A percentile compares a stretch with the other conserved stretches of the same genome.
Conservation (phyloP, 441 rosid genomes). For the Aquilaria agallochum region DNA sequence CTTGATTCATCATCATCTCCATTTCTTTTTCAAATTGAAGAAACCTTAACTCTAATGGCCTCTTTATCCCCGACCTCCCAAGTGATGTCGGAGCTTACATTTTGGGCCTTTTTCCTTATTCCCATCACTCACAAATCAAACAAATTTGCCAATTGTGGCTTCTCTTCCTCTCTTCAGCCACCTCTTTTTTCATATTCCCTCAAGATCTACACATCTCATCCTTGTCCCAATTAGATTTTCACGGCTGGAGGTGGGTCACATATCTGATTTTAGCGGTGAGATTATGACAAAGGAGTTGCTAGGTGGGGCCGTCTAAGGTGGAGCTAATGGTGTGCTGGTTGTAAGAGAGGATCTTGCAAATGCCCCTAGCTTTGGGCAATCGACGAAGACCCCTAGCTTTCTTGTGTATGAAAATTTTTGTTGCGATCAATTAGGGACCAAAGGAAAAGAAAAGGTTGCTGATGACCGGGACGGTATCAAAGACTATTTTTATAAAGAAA, state of each 20-base stretch:
- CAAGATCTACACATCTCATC: conserved; percentile 72
- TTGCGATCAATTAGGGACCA: no score
- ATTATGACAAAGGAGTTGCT: no score
- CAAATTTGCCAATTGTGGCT: conserved; percentile 68
- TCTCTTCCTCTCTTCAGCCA: conserved; percentile 62
- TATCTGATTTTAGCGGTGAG: no score
- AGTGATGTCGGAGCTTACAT: conserved; percentile 59
- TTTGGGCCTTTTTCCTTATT: conserved; percentile 61
- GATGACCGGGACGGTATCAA: no score
- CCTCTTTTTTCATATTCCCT: conserved; percentile 77
- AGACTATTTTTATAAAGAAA: no score
- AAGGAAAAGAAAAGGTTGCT: no score
- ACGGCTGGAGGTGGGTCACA: conserved; percentile 87
- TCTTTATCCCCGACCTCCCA: conserved; percentile 62
- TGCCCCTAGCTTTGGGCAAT: no score
- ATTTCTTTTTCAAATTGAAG: conserved; percentile 23
- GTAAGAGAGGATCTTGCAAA: no score
- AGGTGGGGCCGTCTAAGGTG: no score
- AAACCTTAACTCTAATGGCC: conserved; percentile 23
- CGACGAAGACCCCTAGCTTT: no score
- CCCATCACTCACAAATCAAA: conserved; percentile 74
- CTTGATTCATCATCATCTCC: conserved; percentile 10
- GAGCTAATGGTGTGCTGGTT: no score
- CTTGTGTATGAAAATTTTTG: no score
- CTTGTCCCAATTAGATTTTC: conserved; percentile 52